A percentile compares a stretch with the other conserved stretches of the same genome.
These are phyloP conservation scores for Canavalia ensiformis DNA, from an alignment of 306 rosid species.

Conservation along the genomic window DNA sequence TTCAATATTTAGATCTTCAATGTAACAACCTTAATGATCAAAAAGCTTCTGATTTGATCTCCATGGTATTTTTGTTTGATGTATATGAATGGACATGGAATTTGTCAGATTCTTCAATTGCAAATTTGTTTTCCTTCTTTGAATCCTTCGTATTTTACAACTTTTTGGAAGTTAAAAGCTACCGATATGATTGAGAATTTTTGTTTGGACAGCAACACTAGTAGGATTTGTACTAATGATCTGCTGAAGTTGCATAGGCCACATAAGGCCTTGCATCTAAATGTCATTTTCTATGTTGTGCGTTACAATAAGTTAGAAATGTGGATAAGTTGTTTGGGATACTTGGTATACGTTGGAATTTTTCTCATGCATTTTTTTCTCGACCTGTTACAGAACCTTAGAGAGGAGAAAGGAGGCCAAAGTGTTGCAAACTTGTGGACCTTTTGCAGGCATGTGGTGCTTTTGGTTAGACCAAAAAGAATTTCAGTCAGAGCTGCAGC, in stretches of 20 bases:
- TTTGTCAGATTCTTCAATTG: not conserved
- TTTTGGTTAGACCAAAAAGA: conserved; percentile 13
- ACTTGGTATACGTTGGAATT: not conserved
- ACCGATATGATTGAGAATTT: not conserved
- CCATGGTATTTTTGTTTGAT: conserved; percentile 14
- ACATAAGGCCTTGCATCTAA: not conserved
- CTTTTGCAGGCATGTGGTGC: conserved; percentile 6
- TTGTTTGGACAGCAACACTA: conserved; percentile 2
- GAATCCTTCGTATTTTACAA: conserved; percentile 2
- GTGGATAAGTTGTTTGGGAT: not conserved
- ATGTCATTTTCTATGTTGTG: not conserved
- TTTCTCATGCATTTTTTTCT: not conserved
- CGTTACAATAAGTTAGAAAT: not conserved
- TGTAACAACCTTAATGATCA: not conserved
- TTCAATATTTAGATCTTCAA: not conserved
- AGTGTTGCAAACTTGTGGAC: not conserved
- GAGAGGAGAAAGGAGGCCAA: conserved; percentile 3
- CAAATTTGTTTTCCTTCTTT: not conserved
- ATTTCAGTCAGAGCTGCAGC: not conserved
- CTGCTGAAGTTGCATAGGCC: not conserved
- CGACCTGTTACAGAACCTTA: not conserved
- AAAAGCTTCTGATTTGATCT: conserved; percentile 8
- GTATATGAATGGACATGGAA: not conserved
- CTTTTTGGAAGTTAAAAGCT: conserved; percentile 14
- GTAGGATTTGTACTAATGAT: not conserved